Conservation (phyloP, 1,139 yeast species). For the Geotrichum citri-aurantii region DNA sequence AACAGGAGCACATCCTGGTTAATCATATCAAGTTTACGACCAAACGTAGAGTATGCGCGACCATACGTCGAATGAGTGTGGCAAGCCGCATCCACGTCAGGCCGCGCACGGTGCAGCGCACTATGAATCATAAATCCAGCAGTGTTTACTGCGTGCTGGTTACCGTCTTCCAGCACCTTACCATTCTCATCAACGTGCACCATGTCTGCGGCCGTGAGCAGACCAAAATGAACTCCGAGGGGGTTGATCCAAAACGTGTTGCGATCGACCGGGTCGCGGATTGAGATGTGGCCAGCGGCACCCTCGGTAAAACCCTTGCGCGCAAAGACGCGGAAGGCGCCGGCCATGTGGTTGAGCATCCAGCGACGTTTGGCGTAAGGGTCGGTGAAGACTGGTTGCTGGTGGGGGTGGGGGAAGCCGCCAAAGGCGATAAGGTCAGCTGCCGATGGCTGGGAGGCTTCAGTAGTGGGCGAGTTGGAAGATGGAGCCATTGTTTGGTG, state of each 20-base stretch:
- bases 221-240: constrained; percentile 62
- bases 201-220: constrained; percentile 65
- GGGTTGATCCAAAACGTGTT: constrained; percentile 78
- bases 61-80: constrained; percentile 75
- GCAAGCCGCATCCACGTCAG: constrained; percentile 76
- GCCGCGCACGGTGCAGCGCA: constrained; percentile 69
- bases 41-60: constrained; percentile 69
- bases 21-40: constrained; percentile 67
- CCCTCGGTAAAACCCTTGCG: constrained; percentile 73
- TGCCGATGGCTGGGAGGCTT: constrained; percentile 2
- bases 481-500: neutral
- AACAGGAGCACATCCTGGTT: constrained; percentile 72
- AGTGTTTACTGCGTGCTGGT: constrained; percentile 58
- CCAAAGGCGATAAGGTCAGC: constrained; percentile 18
- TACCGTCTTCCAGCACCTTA: constrained; percentile 57
- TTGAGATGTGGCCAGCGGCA: constrained; percentile 73
- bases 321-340: constrained; percentile 72
- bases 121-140: constrained; percentile 82
- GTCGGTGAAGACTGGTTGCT: constrained; percentile 48
- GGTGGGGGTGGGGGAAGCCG: constrained; percentile 25
- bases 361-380: constrained; percentile 52
- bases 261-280: constrained; percentile 70
- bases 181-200: constrained; percentile 73
- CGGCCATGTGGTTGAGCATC: constrained; percentile 73
- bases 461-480: neutral